Percentiles rank a stretch among this genome's conserved stretches.
Evolutionary conservation across 2,329 filamentous ascomycete genomes (phyloP).

Genomic region (Trichoderma aggressivum): DNA sequence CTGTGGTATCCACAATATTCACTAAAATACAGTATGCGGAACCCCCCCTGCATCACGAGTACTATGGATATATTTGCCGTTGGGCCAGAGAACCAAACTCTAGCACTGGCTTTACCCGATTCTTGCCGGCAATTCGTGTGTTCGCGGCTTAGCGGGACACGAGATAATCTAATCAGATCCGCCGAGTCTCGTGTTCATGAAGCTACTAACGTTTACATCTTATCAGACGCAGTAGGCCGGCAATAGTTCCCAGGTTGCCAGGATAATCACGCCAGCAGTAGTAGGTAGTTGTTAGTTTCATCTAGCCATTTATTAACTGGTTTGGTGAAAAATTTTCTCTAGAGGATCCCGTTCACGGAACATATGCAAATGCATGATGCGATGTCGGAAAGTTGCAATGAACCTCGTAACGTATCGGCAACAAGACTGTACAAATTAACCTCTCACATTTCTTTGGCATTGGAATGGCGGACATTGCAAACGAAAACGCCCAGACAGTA

Average conservation of each 20-base stretch:
- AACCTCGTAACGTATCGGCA: background rate
- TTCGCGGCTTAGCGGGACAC: constrained; percentile 26
- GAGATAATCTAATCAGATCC: constrained; percentile 7
- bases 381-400: background rate
- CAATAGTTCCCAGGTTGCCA: background rate
- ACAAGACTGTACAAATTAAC: background rate
- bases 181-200: background rate
- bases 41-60: background rate
- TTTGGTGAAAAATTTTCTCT: background rate
- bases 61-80: background rate
- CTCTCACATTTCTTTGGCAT: background rate
- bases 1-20: background rate
- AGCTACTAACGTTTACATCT: constrained; percentile 12
- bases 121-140: constrained; percentile 14
- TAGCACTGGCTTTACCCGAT: background rate
- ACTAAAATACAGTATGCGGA: background rate
- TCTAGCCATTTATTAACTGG: background rate
- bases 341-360: background rate
- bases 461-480: background rate
- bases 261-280: background rate
- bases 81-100: background rate
- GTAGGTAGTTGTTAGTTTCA: background rate
- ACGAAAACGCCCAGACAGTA: background rate
- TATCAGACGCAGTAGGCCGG: background rate
- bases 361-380: background rate